These are phyloP conservation scores for Ceratobasidium sp. DNA, from an alignment of 1,284 basidiomycete genomes.

Conservation along the genomic window DNA sequence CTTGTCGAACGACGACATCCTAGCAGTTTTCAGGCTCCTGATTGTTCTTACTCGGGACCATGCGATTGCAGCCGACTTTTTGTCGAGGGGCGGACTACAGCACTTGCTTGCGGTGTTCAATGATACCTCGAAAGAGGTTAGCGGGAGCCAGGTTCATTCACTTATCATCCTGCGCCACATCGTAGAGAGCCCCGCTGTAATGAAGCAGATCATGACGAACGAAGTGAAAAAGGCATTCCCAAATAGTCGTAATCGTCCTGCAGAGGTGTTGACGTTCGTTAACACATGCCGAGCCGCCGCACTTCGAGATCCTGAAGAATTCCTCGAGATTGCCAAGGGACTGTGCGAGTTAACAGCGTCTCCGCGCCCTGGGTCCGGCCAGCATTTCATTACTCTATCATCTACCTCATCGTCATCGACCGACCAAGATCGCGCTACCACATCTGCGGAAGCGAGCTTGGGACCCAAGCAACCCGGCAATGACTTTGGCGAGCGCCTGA, in stretches of 20 bases:
- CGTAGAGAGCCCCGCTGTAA: slow-evolving; percentile 77
- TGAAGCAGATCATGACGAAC: slow-evolving; percentile 81
- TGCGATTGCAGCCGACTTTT: slow-evolving; percentile 67
- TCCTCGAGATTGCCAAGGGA: slow-evolving; percentile 77
- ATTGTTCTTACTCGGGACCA: slow-evolving; percentile 83
- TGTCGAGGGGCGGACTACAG: slow-evolving; percentile 69
- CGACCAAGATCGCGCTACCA: slow-evolving; percentile 41
- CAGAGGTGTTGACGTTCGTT: slow-evolving; percentile 80
- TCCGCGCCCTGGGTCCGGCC: slow-evolving; percentile 62
- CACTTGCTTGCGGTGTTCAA: slow-evolving; percentile 72
- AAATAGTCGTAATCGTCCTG: slow-evolving; percentile 72
- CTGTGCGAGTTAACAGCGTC: slow-evolving; percentile 78
- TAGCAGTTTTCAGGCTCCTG: slow-evolving; percentile 81
- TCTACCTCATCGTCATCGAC: slow-evolving; percentile 49
- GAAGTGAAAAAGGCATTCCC: slow-evolving; percentile 83
- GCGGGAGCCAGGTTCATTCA: slow-evolving; percentile 82
- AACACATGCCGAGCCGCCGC: slow-evolving; percentile 83
- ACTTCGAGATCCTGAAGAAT: slow-evolving; percentile 80
- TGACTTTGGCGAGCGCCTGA: slow-evolving; percentile 35
- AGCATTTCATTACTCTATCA: slow-evolving; percentile 65
- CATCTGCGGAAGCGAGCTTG: slow-evolving; percentile 9
- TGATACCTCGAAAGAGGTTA: slow-evolving; percentile 59
- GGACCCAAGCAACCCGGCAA: not conserved
- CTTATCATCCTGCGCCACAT: slow-evolving; percentile 90
- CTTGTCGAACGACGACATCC: slow-evolving; percentile 78